These are phyloP conservation scores for Millerago galiae DNA, from an alignment of 805 yeast species.

Conservation along the genomic window DNA sequence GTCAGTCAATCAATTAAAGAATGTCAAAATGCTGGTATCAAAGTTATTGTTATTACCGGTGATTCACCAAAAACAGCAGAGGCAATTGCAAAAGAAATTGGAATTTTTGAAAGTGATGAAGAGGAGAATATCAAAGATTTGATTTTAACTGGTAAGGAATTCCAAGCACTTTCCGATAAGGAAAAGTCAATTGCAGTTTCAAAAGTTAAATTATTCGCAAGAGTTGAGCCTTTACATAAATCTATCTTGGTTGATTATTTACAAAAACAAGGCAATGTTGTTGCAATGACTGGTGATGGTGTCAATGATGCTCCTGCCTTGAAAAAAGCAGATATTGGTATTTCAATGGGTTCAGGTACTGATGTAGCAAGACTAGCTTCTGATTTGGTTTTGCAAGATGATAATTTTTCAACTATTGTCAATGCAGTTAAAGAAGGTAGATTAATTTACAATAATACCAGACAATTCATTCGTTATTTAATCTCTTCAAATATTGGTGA, in stretches of 20 bases:
- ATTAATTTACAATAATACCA: slow-evolving; percentile 36
- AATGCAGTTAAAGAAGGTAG: slow-evolving; percentile 53
- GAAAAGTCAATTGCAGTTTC: slow-evolving; percentile 37
- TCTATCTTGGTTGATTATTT: slow-evolving; percentile 43
- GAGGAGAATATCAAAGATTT: slow-evolving; percentile 18
- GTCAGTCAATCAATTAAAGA: slow-evolving; percentile 29
- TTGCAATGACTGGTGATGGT: slow-evolving; percentile 64
- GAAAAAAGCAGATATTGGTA: slow-evolving; percentile 56
- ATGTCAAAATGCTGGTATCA: slow-evolving; percentile 37
- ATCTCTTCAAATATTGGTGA: slow-evolving; percentile 53
- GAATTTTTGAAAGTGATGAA: slow-evolving; percentile 25
- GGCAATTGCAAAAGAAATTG: slow-evolving; percentile 41
- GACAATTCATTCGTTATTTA: slow-evolving; percentile 35
- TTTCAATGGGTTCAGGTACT: slow-evolving; percentile 59
- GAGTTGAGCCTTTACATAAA: slow-evolving; percentile 53
- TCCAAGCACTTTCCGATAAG: slow-evolving; percentile 25
- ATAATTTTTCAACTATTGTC: slow-evolving; percentile 50
- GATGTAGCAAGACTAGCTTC: slow-evolving; percentile 57
- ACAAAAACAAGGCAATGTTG: slow-evolving; percentile 41
- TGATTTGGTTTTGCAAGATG: slow-evolving; percentile 49
- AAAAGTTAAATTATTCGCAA: slow-evolving; percentile 41
- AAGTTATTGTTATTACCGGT: slow-evolving; percentile 44
- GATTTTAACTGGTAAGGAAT: slow-evolving; percentile 37
- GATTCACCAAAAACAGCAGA: slow-evolving; percentile 49
- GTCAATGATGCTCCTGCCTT: slow-evolving; percentile 62